phyloP scores from a whole-genome alignment of 441 rosid genomes.

The Raphanus hybrid region DNA sequence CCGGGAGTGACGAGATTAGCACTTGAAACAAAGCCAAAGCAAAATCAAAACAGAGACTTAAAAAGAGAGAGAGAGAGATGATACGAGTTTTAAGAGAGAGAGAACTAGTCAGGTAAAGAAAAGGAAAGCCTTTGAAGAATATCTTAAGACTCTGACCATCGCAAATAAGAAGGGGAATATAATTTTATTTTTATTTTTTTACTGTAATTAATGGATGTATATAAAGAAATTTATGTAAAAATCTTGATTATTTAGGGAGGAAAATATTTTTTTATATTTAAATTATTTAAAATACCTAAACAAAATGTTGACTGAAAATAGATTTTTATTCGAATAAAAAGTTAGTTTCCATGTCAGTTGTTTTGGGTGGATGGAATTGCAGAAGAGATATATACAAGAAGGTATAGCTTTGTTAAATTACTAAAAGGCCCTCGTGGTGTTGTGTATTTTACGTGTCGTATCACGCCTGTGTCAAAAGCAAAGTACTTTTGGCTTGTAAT shows the following conservation, averaged over 20 bases:
- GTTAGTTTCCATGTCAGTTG: conserved; percentile 37
- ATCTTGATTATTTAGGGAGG: background rate
- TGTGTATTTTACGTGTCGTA: conserved; percentile 34
- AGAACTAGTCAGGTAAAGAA: conserved; percentile 25
- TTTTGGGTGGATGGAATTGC: conserved; percentile 43
- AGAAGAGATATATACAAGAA: conserved; percentile 21
- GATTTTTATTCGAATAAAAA: conserved; percentile 12
- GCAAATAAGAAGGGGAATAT: conserved; percentile 8
- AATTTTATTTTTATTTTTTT: background rate
- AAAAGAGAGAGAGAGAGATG: conserved; percentile 18
- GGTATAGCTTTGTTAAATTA: conserved; percentile 16
- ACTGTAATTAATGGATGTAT: conserved; percentile 9
- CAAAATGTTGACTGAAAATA: background rate
- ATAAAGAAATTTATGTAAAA: background rate
- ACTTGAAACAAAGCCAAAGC: conserved; percentile 16
- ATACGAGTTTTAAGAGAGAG: conserved; percentile 27
- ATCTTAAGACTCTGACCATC: conserved; percentile 21
- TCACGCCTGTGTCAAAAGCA: conserved; percentile 31
- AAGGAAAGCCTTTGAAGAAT: conserved; percentile 20
- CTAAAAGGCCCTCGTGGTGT: background rate
- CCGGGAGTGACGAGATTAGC: conserved; percentile 25
- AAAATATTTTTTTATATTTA: background rate
- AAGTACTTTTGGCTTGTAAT: conserved; percentile 37
- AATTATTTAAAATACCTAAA: background rate
- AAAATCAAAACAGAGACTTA: conserved; percentile 5